Conservation (phyloP, 768 basidiomycete species). For the Favolaschia claudopus region DNA sequence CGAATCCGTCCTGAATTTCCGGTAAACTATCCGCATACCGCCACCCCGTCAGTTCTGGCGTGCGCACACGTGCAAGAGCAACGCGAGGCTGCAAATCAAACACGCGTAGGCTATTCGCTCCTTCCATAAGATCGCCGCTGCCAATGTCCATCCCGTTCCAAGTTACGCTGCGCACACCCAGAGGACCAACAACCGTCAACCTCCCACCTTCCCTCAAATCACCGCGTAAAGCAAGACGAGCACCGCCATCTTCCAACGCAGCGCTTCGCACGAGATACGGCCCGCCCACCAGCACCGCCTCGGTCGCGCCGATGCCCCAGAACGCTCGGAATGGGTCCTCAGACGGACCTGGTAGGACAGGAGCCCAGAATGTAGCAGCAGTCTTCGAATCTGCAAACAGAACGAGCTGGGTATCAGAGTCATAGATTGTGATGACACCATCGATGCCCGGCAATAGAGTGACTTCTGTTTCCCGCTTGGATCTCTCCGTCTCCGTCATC, state of each 20-base stretch:
- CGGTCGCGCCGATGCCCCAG: slow-evolving; percentile 81
- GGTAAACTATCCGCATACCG: slow-evolving; percentile 79
- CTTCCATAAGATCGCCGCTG: slow-evolving; percentile 40
- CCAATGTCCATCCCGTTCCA: slow-evolving; percentile 73
- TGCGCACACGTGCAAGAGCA: slow-evolving; percentile 39
- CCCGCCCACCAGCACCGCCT: slow-evolving; percentile 69
- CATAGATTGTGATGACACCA: slow-evolving; percentile 69
- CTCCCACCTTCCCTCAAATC: slow-evolving; percentile 68
- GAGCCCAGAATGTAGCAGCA: slow-evolving; percentile 80
- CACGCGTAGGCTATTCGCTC: slow-evolving; percentile 46
- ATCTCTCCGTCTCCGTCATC: no score
- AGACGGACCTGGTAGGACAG: slow-evolving; percentile 57
- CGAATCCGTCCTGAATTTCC: slow-evolving; percentile 63
- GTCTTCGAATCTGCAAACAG: slow-evolving; percentile 72
- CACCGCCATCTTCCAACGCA: slow-evolving; percentile 46
- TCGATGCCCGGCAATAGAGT: slow-evolving; percentile 62
- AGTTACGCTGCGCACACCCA: slow-evolving; percentile 56
- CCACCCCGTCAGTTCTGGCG: slow-evolving; percentile 69
- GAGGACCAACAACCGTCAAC: slow-evolving; percentile 73
- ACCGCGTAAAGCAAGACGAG: slow-evolving; percentile 66
- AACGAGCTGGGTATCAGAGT: slow-evolving; percentile 71
- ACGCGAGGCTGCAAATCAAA: slow-evolving; percentile 48
- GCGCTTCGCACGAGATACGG: slow-evolving; percentile 71
- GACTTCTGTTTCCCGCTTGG: slow-evolving; percentile 56
- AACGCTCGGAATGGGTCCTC: slow-evolving; percentile 55